Conservation (phyloP, 2,329 filamentous ascomycete genomes). For the Neonectria hederae region DNA sequence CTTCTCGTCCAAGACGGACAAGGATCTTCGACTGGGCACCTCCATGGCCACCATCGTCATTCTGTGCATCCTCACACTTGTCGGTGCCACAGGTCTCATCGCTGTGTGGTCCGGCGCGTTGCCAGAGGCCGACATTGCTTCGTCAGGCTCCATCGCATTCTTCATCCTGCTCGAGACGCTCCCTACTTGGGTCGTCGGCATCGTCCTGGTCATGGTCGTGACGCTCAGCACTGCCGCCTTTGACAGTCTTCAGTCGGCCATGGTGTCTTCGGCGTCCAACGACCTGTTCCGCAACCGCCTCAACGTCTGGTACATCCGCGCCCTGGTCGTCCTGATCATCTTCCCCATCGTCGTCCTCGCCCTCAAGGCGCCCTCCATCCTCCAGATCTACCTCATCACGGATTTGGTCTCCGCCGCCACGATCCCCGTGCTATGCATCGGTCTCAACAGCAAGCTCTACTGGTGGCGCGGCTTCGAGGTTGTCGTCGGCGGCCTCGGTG, state of each 20-base stretch:
- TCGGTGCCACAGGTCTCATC: slow-evolving; percentile 77
- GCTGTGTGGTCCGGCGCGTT: slow-evolving; percentile 81
- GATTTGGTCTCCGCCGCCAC: slow-evolving; percentile 81
- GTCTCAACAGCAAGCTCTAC: slow-evolving; percentile 74
- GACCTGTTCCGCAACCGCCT: slow-evolving; percentile 86
- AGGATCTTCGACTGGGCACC: slow-evolving; percentile 78
- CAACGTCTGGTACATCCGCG: slow-evolving; percentile 78
- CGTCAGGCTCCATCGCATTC: slow-evolving; percentile 73
- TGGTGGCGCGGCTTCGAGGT: slow-evolving; percentile 86
- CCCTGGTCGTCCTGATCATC: slow-evolving; percentile 75
- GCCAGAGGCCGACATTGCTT: slow-evolving; percentile 64
- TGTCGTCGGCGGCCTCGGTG: slow-evolving; percentile 79
- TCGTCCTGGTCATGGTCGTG: slow-evolving; percentile 83
- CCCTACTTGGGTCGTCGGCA: slow-evolving; percentile 82
- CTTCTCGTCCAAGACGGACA: slow-evolving; percentile 82
- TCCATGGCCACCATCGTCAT: slow-evolving; percentile 73
- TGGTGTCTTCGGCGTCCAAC: slow-evolving; percentile 86
- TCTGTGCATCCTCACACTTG: slow-evolving; percentile 75
- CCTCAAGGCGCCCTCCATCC: slow-evolving; percentile 75
- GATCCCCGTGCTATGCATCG: slow-evolving; percentile 79
- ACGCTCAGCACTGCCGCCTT: slow-evolving; percentile 81
- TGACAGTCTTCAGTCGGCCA: slow-evolving; percentile 82
- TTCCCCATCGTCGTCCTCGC: slow-evolving; percentile 79
- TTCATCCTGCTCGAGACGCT: slow-evolving; percentile 78
- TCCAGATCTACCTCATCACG: slow-evolving; percentile 85